These are phyloP conservation scores for Allium sativum DNA, from an alignment of 106 monocot species.

Conservation along the genomic window DNA sequence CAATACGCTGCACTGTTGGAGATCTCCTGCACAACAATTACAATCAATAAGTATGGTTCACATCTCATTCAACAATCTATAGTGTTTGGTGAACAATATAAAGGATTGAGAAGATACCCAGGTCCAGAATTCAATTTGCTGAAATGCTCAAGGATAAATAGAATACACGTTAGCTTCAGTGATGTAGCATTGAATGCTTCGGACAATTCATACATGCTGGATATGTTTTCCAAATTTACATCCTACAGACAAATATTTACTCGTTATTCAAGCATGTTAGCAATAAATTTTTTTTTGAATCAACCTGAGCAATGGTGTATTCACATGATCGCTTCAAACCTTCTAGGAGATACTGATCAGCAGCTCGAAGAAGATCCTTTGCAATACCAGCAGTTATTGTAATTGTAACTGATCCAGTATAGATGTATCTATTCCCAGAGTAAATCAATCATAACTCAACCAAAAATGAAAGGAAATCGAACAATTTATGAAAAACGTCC, in stretches of 20 bases:
- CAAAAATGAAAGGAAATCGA: not conserved
- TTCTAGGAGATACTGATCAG: slow-evolving; percentile 96
- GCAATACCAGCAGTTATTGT: slow-evolving; percentile 56
- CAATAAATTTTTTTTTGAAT: not conserved
- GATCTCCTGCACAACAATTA: too few species aligned
- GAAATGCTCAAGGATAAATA: slow-evolving; percentile 82
- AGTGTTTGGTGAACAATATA: too few species aligned
- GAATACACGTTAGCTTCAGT: slow-evolving; percentile 70
- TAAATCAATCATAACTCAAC: not conserved
- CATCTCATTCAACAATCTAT: too few species aligned
- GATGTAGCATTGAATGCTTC: slow-evolving; percentile 83
- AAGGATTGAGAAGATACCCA: slow-evolving; percentile 35
- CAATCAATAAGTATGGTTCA: too few species aligned
- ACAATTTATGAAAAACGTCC: slow-evolving; percentile 4
- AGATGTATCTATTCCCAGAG: slow-evolving; percentile 56
- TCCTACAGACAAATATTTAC: slow-evolving; percentile 23
- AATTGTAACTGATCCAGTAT: slow-evolving; percentile 79
- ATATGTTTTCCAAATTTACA: slow-evolving; percentile 71
- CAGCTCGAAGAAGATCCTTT: slow-evolving; percentile 90
- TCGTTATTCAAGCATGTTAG: not conserved
- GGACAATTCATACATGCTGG: slow-evolving; percentile 88
- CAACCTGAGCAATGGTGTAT: slow-evolving; percentile 83
- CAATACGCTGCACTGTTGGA: too few species aligned
- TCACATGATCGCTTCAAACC: slow-evolving; percentile 95
- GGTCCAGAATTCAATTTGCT: slow-evolving; percentile 48